Conservation (phyloP, 1,284 basidiomycete species). For the Pascua sp. region DNA sequence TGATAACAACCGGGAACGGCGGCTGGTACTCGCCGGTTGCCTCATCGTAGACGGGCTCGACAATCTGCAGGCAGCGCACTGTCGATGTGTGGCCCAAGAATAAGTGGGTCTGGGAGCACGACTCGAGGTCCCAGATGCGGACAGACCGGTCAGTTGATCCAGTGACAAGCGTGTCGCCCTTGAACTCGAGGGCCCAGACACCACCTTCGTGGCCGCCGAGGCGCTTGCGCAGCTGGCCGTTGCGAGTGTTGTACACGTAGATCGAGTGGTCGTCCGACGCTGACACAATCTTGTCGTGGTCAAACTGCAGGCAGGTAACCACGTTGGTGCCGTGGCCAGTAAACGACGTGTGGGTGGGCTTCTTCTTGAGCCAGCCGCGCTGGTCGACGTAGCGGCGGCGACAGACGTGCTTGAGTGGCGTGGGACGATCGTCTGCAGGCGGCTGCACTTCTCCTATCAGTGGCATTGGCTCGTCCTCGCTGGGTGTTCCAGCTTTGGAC, state of each 20-base stretch:
- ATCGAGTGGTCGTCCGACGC: slow-evolving; percentile 72
- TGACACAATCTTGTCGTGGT: slow-evolving; percentile 85
- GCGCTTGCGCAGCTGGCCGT: slow-evolving; percentile 67
- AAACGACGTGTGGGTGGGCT: slow-evolving; percentile 65
- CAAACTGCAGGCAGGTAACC: slow-evolving; percentile 90
- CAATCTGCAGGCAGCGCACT: slow-evolving; percentile 56
- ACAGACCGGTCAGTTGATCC: slow-evolving; percentile 93
- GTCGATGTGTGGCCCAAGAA: slow-evolving; percentile 93
- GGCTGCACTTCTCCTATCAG: neutral
- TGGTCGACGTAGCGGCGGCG: slow-evolving; percentile 58
- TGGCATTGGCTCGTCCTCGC: slow-evolving; percentile 34
- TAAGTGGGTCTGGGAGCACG: slow-evolving; percentile 76
- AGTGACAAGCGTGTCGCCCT: slow-evolving; percentile 77
- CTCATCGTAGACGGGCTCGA: slow-evolving; percentile 50
- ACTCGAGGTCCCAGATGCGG: slow-evolving; percentile 82
- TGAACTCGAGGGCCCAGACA: slow-evolving; percentile 80
- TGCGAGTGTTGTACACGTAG: slow-evolving; percentile 79
- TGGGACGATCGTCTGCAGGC: slow-evolving; percentile 21
- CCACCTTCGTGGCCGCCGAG: slow-evolving; percentile 89
- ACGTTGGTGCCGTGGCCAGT: slow-evolving; percentile 82
- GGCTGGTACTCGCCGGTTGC: slow-evolving; percentile 52
- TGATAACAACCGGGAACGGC: slow-evolving; percentile 72
- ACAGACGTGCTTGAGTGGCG: slow-evolving; percentile 44
- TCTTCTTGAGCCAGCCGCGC: slow-evolving; percentile 50
- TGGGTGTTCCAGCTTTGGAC: slow-evolving; percentile 25